A percentile compares a stretch with the other conserved stretches of the same genome.
Evolutionary conservation across 176 grass and related monocot genomes (phyloP).

Genomic region (Leersia perrieri): DNA sequence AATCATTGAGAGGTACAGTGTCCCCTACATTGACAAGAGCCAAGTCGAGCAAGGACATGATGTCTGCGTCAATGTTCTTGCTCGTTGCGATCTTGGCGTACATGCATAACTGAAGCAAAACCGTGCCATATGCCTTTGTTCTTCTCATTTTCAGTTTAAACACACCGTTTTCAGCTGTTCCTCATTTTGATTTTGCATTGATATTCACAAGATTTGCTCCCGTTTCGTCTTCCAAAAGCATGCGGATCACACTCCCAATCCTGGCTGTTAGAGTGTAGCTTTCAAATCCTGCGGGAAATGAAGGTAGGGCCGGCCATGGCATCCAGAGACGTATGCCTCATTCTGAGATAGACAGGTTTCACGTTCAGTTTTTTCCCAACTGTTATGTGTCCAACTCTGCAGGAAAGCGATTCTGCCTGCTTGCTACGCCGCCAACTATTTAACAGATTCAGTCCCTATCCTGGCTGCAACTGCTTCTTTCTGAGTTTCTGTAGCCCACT

Average conservation of each 20-base stretch:
- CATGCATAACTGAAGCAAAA: background rate
- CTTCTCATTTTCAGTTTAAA: background rate
- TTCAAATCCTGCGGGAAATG: conserved; percentile 18
- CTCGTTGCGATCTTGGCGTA: background rate
- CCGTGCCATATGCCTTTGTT: too few species aligned
- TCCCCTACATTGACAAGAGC: background rate
- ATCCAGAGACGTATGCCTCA: conserved; percentile 18
- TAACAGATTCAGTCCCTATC: background rate
- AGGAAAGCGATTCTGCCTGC: conserved; percentile 39
- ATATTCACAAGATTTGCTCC: background rate
- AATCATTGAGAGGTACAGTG: conserved; percentile 12
- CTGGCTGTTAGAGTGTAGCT: conserved; percentile 43
- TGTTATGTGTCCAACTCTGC: conserved; percentile 42
- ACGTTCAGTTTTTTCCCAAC: conserved; percentile 56
- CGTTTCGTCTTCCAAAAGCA: background rate
- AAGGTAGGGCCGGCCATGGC: conserved; percentile 11
- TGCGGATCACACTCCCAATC: background rate
- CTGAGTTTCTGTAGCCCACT: conserved; percentile 1
- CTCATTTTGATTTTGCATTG: background rate
- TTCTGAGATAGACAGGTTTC: conserved; percentile 36
- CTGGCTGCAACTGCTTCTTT: conserved; percentile 20
- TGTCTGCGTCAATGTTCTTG: background rate
- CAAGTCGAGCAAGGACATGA: conserved; percentile 10
- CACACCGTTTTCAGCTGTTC: background rate
- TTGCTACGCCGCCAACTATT: background rate